phyloP scores from a whole-genome alignment of 1,284 basidiomycete genomes.

The Malassezia brasiliensis region DNA sequence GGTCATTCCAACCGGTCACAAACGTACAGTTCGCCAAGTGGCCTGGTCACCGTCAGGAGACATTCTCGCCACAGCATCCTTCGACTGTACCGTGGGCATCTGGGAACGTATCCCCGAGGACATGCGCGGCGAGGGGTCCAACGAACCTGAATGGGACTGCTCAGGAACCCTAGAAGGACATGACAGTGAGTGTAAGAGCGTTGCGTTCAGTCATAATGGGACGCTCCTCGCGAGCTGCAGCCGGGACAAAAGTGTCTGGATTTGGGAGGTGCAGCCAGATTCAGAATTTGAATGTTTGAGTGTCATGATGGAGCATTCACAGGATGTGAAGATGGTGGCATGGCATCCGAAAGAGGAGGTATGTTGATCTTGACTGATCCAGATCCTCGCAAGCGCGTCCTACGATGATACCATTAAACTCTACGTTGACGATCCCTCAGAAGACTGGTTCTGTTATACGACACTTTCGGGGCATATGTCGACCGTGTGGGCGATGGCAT shows the following conservation, averaged over 20 bases:
- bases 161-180: slow-evolving; percentile 82
- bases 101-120: slow-evolving; percentile 58
- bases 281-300: slow-evolving; percentile 74
- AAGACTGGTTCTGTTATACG: slow-evolving; percentile 84
- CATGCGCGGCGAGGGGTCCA: background rate
- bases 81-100: slow-evolving; percentile 82
- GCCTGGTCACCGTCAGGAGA: slow-evolving; percentile 83
- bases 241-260: slow-evolving; percentile 94
- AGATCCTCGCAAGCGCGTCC: slow-evolving; percentile 82
- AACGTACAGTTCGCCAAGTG: slow-evolving; percentile 77
- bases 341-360: slow-evolving; percentile 96
- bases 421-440: slow-evolving; percentile 82
- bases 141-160: slow-evolving; percentile 60
- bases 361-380: slow-evolving; percentile 24
- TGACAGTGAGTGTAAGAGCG: slow-evolving; percentile 93
- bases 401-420: slow-evolving; percentile 96
- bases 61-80: slow-evolving; percentile 85
- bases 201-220: slow-evolving; percentile 71
- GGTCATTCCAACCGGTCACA: slow-evolving; percentile 62
- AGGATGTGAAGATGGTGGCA: slow-evolving; percentile 88
- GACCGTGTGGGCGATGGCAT: slow-evolving; percentile 83
- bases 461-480: slow-evolving; percentile 66
- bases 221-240: slow-evolving; percentile 81
- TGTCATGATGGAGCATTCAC: slow-evolving; percentile 92
- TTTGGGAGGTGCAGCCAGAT: slow-evolving; percentile 86